A percentile compares a stretch with the other conserved stretches of the same genome.
These are phyloP conservation scores for Coleophoma eucalyptorum DNA, from an alignment of 2,329 filamentous ascomycete species.

Conservation along the genomic window DNA sequence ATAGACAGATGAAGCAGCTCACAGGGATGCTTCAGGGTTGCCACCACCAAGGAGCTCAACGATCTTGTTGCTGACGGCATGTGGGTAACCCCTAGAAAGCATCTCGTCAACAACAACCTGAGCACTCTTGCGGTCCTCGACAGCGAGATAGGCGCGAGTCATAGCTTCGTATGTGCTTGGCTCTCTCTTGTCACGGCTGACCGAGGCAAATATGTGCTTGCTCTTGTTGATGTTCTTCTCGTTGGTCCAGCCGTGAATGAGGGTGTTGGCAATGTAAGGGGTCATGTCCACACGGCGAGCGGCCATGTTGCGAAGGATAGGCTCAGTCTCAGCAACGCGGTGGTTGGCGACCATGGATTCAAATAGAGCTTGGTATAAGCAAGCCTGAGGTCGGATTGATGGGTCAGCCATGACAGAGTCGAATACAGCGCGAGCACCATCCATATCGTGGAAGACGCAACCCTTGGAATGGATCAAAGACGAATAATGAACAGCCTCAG, in stretches of 20 bases:
- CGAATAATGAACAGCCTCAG: conserved; percentile 93
- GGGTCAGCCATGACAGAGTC: conserved; percentile 70
- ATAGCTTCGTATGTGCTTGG: conserved; percentile 99
- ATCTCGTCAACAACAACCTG: conserved; percentile 84
- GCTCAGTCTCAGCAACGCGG: conserved; percentile 70
- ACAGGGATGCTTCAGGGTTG: conserved; percentile 15
- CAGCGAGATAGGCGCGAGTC: conserved; percentile 87
- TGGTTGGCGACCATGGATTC: conserved; percentile 97
- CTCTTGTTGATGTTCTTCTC: conserved; percentile 79
- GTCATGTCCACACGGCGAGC: conserved; percentile 76
- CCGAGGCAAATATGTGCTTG: conserved; percentile 72
- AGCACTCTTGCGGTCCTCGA: conserved; percentile 74
- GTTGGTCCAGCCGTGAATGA: conserved; percentile 94
- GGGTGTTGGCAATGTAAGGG: conserved; percentile 95
- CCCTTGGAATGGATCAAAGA: conserved; percentile 94
- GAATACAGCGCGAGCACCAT: conserved; percentile 77
- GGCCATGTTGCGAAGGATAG: conserved; percentile 73
- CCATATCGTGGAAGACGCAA: conserved; percentile 89
- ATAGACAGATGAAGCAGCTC: neutral
- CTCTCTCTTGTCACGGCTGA: conserved; percentile 77
- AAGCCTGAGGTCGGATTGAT: conserved; percentile 70
- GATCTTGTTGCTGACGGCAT: conserved; percentile 90
- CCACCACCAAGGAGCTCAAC: conserved; percentile 76
- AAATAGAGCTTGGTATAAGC: conserved; percentile 93
- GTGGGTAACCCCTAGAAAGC: conserved; percentile 83